phyloP scores from a whole-genome alignment of 2,329 filamentous ascomycete genomes.

The Apiospora marii region DNA sequence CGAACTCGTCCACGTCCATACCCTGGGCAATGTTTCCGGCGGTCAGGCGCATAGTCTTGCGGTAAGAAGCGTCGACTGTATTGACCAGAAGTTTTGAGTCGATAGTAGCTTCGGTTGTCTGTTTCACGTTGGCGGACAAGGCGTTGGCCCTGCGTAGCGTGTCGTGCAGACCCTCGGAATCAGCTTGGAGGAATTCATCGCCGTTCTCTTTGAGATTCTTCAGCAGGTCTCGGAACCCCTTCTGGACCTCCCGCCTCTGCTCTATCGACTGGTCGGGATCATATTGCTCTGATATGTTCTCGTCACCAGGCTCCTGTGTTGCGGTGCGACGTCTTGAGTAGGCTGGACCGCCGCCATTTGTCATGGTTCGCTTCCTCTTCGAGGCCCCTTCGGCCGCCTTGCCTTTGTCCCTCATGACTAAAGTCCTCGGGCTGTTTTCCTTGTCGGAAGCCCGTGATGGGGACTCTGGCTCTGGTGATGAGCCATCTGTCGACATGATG shows the following conservation, averaged over 20 bases:
- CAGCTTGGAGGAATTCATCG: constrained; percentile 73
- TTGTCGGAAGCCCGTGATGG: constrained; percentile 25
- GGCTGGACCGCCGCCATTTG: constrained; percentile 39
- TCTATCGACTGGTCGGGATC: constrained; percentile 84
- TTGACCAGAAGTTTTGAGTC: constrained; percentile 87
- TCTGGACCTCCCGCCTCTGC: constrained; percentile 75
- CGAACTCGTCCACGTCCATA: constrained; percentile 89
- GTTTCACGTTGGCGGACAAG: constrained; percentile 74
- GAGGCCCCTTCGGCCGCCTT: constrained; percentile 35
- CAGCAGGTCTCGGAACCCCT: constrained; percentile 72
- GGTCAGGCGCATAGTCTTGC: constrained; percentile 77
- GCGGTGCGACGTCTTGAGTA: constrained; percentile 39
- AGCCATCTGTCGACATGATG: constrained; percentile 1
- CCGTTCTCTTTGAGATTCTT: constrained; percentile 69
- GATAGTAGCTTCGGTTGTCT: constrained; percentile 89
- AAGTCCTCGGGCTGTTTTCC: constrained; percentile 28
- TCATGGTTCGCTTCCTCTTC: constrained; percentile 42
- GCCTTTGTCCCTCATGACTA: constrained; percentile 43
- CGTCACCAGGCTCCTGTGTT: constrained; percentile 37
- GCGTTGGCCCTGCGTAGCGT: constrained; percentile 72
- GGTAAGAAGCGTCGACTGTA: constrained; percentile 80
- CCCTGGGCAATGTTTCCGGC: constrained; percentile 77
- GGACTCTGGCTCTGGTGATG: constrained; percentile 18
- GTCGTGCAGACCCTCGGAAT: constrained; percentile 70
- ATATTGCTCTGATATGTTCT: constrained; percentile 56